Base-by-base conservation (phyloP, 257 asterid species). In the Datura wrightii region DNA sequence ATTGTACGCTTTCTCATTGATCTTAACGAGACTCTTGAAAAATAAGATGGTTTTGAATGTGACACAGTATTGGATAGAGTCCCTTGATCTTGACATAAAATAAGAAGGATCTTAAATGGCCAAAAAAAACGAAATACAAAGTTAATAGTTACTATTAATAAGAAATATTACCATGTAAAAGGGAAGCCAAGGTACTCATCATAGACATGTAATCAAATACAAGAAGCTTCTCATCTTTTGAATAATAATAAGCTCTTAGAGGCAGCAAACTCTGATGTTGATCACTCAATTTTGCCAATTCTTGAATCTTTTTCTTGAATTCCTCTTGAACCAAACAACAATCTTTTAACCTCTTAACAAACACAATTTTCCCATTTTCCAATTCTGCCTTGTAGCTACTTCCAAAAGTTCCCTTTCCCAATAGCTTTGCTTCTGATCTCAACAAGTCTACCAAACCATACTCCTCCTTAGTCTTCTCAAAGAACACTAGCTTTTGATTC, bases 351-450 rank as follows among this genome's bases (percentile, higher is more conserved):
- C 89, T 83, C 86, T 84, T 84, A 71, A 88, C 89, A 66, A 19
- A 54, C 5, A 86, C 34, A 24, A 59, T 6, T 14, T 10, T 50
- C 36, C 86, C 88, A 15, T 54, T 59, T n/a, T 48, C 79, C 1
- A 86, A 41, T 6, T 0, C 65, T 24, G 18, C 74, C 84, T 53
- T 79, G 84, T 84, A 88, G 46, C 67, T 36, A 52, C 37, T 79
- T 52, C 89, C 90, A 58, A 80, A 71, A 6, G 85, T 83, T 74
- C 90, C 90, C 76, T n/a, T 86, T 63, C 87, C 83, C 13, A 87
- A 46, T 13, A 82, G 50, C 69, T 69, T 84, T 48, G 70, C 82
- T 7, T 90, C 50, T 46, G 83, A 88, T 19, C 53, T 65, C 50
- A 88, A 71, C 72, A 90, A 2, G 16, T 85, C 85, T 6, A 55